These are phyloP conservation scores for Colletotrichum liriopes DNA, from an alignment of 2,329 filamentous ascomycete genomes.

Conservation along the genomic window DNA sequence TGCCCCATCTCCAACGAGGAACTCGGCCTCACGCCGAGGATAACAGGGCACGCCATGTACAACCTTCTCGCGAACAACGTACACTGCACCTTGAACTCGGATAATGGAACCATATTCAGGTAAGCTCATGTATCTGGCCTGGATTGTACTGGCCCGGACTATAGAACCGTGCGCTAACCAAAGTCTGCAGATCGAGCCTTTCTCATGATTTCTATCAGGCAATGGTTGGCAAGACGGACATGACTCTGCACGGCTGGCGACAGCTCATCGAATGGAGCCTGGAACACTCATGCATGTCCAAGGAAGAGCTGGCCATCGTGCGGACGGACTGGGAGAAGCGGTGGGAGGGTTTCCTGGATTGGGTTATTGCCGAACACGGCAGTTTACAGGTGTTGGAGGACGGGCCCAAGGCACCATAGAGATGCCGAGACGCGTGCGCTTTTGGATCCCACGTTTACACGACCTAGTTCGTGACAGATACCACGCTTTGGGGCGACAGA, in stretches of 20 bases:
- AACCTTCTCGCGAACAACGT: conserved; percentile 79
- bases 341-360: conserved; percentile 73
- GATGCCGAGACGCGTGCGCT: not conserved
- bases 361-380: conserved; percentile 63
- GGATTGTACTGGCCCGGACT: not conserved
- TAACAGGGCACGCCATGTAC: conserved; percentile 78
- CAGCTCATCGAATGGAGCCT: conserved; percentile 77
- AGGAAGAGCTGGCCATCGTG: conserved; percentile 57
- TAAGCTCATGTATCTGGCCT: conserved; percentile 51
- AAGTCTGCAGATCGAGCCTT: conserved; percentile 71
- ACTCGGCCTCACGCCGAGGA: conserved; percentile 76
- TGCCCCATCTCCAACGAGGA: conserved; percentile 86
- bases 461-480: not conserved
- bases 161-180: not conserved
- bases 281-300: conserved; percentile 70
- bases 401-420: not conserved
- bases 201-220: conserved; percentile 86
- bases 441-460: not conserved
- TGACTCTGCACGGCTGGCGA: conserved; percentile 80
- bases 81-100: conserved; percentile 81
- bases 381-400: conserved; percentile 10
- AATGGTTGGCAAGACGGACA: conserved; percentile 77
- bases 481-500: not conserved
- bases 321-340: conserved; percentile 63
- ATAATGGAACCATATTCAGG: conserved; percentile 83